phyloP scores from a whole-genome alignment of 805 yeast species.

The Myxozyma vanderwaltii region DNA sequence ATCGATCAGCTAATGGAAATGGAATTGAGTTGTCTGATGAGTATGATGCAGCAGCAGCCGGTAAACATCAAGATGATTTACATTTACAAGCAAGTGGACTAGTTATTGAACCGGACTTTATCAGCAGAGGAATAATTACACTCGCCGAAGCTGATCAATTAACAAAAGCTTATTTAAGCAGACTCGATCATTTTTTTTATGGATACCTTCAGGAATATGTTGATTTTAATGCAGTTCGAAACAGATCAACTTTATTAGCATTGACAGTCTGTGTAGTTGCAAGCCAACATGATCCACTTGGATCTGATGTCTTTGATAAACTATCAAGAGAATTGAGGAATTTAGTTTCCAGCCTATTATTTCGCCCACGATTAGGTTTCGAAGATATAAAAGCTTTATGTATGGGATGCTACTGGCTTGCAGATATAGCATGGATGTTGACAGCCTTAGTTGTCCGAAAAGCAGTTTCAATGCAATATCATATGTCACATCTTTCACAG shows the following conservation, averaged over 20 bases:
- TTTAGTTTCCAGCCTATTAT: constrained; percentile 14
- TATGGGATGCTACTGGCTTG: constrained; percentile 26
- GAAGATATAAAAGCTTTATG: constrained; percentile 26
- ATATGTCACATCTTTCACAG: constrained; percentile 20
- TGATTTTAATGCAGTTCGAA: constrained; percentile 17
- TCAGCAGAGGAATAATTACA: constrained; percentile 23
- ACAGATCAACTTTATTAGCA: constrained; percentile 20
- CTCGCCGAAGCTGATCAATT: constrained; percentile 24
- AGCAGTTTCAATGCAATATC: constrained; percentile 28
- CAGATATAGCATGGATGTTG: constrained; percentile 29
- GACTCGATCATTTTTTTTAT: constrained; percentile 27
- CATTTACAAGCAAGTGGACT: constrained; percentile 16
- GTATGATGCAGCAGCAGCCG: not conserved
- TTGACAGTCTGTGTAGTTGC: constrained; percentile 23
- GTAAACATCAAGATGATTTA: not conserved
- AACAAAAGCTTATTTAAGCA: constrained; percentile 10
- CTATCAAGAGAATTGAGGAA: constrained; percentile 19
- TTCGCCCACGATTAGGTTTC: constrained; percentile 23
- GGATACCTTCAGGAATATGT: constrained; percentile 20
- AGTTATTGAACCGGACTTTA: constrained; percentile 25
- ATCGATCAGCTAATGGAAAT: not conserved
- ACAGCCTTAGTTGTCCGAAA: constrained; percentile 19
- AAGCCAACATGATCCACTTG: constrained; percentile 25
- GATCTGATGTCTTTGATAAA: constrained; percentile 24
- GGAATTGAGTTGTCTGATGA: not conserved